A percentile compares a stretch with the other conserved stretches of the same genome.
phyloP scores from a whole-genome alignment of 2,329 filamentous ascomycete genomes.

The Monosporascus cannonballus region DNA sequence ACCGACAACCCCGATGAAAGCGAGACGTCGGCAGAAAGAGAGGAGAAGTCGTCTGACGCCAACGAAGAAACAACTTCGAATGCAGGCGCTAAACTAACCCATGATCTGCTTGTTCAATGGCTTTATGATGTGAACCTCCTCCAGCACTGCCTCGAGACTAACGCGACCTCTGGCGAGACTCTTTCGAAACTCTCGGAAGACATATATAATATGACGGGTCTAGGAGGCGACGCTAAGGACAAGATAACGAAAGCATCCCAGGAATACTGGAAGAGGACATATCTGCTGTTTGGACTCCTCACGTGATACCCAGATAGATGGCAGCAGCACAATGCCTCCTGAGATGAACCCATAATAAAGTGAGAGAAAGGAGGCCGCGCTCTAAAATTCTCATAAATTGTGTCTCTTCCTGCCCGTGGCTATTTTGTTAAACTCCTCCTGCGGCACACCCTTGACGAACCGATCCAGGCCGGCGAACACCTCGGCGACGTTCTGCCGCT shows the following conservation, averaged over 20 bases:
- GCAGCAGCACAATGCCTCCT: not conserved
- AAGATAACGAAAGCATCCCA: conserved; percentile 57
- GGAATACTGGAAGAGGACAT: conserved; percentile 81
- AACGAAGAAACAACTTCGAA: conserved; percentile 8
- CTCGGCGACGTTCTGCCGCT: conserved; percentile 74
- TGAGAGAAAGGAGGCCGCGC: not conserved
- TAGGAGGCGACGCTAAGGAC: conserved; percentile 43
- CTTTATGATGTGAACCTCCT: conserved; percentile 54
- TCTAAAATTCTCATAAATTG: conserved; percentile 54
- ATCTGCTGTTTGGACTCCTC: conserved; percentile 74
- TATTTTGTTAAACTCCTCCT: conserved; percentile 82
- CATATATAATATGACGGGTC: conserved; percentile 37
- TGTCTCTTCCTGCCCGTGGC: conserved; percentile 88
- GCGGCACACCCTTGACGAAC: conserved; percentile 74
- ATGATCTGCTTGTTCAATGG: conserved; percentile 52
- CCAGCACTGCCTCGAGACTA: conserved; percentile 35
- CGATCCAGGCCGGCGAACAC: conserved; percentile 79
- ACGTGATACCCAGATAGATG: conserved; percentile 29
- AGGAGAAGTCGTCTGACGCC: conserved; percentile 10
- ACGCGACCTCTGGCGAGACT: conserved; percentile 16
- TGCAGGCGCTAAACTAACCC: conserved; percentile 20
- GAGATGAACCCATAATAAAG: conserved; percentile 1
- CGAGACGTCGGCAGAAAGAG: conserved; percentile 6
- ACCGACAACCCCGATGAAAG: conserved; percentile 7
- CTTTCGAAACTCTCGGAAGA: conserved; percentile 41